phyloP scores from a whole-genome alignment of 108 stramenopile genomes.

The Epithemia pelagica region DNA sequence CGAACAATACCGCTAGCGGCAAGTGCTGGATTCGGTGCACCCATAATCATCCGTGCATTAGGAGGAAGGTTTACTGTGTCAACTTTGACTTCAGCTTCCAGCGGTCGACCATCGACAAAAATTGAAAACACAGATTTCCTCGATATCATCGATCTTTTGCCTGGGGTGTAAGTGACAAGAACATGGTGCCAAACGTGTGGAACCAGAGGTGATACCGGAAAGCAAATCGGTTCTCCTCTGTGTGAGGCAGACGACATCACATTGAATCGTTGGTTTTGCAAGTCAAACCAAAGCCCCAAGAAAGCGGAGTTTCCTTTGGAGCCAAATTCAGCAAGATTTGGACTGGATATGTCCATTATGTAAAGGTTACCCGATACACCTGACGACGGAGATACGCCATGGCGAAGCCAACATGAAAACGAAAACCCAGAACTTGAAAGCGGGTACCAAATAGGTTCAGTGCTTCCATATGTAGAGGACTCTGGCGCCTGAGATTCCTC shows the following conservation, averaged over 20 bases:
- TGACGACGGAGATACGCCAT: slow-evolving; percentile 39
- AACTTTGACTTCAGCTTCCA: slow-evolving; percentile 73
- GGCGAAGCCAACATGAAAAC: slow-evolving; percentile 73
- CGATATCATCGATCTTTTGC: slow-evolving; percentile 73
- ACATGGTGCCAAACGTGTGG: slow-evolving; percentile 83
- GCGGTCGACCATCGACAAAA: slow-evolving; percentile 71
- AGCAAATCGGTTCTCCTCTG: slow-evolving; percentile 55
- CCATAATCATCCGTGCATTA: slow-evolving; percentile 63
- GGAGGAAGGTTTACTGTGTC: slow-evolving; percentile 73
- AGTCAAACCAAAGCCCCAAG: slow-evolving; percentile 76
- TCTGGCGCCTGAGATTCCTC: slow-evolving; percentile 39
- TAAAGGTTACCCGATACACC: slow-evolving; percentile 53
- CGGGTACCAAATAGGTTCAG: slow-evolving; percentile 61
- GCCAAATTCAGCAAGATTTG: slow-evolving; percentile 20
- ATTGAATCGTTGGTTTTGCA: slow-evolving; percentile 57
- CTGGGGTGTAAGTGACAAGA: slow-evolving; percentile 70
- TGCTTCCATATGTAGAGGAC: slow-evolving; percentile 31
- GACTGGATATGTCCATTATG: slow-evolving; percentile 70
- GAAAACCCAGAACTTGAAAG: slow-evolving; percentile 64
- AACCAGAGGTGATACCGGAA: slow-evolving; percentile 70
- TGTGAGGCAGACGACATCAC: slow-evolving; percentile 59
- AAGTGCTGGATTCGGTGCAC: slow-evolving; percentile 70
- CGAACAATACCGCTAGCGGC: slow-evolving; percentile 67
- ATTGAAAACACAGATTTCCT: slow-evolving; percentile 60
- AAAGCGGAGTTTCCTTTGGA: slow-evolving; percentile 40